Evolutionary conservation across 2,329 filamentous ascomycete species (phyloP).

Genomic region (Phyllosticta capitalensis): DNA sequence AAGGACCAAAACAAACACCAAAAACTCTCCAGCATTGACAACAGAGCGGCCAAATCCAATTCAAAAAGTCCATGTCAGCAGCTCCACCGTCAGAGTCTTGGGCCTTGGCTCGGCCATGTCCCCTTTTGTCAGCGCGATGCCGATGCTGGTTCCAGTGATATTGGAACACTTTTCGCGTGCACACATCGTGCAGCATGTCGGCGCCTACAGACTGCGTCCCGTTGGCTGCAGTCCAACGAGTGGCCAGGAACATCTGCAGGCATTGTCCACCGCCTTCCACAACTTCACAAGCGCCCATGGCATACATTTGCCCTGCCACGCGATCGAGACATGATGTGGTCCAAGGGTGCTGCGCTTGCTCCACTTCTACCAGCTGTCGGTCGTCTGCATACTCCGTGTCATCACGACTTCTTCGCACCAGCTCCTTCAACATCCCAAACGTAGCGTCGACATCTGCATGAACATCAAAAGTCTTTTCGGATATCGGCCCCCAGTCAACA

Average conservation of each 20-base stretch:
- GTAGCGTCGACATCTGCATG: background rate
- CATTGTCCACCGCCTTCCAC: slow-evolving; percentile 8
- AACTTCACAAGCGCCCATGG: background rate
- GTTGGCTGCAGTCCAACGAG: slow-evolving; percentile 7
- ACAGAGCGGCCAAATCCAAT: background rate
- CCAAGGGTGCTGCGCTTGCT: background rate
- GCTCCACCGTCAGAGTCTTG: background rate
- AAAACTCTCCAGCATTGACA: background rate
- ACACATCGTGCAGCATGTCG: background rate
- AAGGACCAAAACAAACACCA: background rate
- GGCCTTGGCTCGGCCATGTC: background rate
- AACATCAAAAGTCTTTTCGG: background rate
- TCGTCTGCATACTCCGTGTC: background rate
- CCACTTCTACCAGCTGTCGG: background rate
- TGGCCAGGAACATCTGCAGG: slow-evolving; percentile 9
- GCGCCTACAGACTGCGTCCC: slow-evolving; percentile 5
- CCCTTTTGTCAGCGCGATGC: background rate
- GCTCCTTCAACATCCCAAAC: background rate
- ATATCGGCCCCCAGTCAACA: background rate
- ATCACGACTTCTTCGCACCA: background rate
- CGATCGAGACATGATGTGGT: background rate
- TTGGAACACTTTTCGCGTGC: background rate
- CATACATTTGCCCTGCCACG: background rate
- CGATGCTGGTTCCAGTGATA: background rate
- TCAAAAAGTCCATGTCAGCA: background rate